Conservation (phyloP, 257 asterid species). For the Capsicum rhomboideum region DNA sequence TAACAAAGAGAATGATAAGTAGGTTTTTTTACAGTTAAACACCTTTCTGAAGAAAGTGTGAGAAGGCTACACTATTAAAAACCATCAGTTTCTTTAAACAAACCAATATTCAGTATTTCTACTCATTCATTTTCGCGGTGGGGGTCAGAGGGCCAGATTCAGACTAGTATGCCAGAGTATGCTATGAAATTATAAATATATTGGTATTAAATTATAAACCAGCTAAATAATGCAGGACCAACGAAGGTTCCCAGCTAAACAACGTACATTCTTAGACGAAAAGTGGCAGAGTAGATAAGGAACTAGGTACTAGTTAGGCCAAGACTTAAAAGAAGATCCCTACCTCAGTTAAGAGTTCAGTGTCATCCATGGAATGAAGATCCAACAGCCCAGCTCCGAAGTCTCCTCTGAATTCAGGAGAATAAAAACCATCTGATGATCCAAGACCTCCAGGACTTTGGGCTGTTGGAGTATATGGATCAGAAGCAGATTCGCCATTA, state of each 20-base stretch:
- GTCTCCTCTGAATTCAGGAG: conserved; percentile 94
- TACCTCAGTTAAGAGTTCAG: conserved; percentile 98
- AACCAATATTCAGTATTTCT: background rate
- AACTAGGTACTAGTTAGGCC: background rate
- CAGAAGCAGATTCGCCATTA: conserved; percentile 79
- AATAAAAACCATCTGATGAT: conserved; percentile 56
- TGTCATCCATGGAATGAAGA: conserved; percentile 97
- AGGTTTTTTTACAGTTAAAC: background rate
- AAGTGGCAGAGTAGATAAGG: background rate
- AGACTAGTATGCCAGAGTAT: background rate
- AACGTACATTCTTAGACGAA: background rate
- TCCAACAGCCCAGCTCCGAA: conserved; percentile 99
- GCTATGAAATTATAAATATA: background rate
- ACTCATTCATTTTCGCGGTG: background rate
- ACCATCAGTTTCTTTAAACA: background rate
- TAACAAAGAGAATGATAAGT: background rate
- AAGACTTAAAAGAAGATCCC: conserved; percentile 5
- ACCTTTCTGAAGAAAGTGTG: background rate
- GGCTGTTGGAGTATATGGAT: conserved; percentile 68
- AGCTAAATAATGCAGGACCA: background rate
- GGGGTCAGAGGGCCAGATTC: background rate
- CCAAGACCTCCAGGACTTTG: conserved; percentile 68
- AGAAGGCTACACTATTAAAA: background rate
- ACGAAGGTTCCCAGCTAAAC: background rate
- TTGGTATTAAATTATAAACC: background rate